Conservation (phyloP, 2,329 filamentous ascomycete genomes). For the Macrophomina tecta region DNA sequence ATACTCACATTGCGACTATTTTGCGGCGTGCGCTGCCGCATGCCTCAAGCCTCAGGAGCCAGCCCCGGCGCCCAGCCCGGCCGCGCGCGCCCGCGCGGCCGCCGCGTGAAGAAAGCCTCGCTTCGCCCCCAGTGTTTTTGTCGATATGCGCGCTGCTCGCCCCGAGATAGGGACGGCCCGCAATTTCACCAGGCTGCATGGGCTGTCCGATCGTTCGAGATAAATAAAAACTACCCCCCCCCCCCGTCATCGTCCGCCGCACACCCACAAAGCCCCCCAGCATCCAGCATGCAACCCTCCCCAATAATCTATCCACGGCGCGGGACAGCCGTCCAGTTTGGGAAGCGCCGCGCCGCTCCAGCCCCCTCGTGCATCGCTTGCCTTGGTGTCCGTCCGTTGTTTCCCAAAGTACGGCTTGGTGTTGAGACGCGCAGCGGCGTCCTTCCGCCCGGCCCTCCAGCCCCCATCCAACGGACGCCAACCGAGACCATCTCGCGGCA, state of each 20-base stretch:
- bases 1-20: conserved; percentile 2
- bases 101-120: conserved; percentile 23
- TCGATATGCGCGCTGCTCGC: conserved; percentile 24
- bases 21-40: conserved; percentile 6
- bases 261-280: conserved; percentile 17
- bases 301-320: conserved; percentile 24
- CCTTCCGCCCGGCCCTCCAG: conserved; percentile 20
- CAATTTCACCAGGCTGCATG: conserved; percentile 28
- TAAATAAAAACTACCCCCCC: conserved; percentile 20
- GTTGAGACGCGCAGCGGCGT: conserved; percentile 26
- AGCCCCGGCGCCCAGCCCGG: conserved; percentile 24
- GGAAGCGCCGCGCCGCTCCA: conserved; percentile 23
- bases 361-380: conserved; percentile 12
- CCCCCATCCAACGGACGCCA: conserved; percentile 7
- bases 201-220: conserved; percentile 28
- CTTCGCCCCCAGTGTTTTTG: conserved; percentile 18
- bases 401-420: conserved; percentile 5
- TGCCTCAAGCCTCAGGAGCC: conserved; percentile 21
- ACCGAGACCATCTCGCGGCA: conserved; percentile 3
- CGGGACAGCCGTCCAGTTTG: conserved; percentile 20
- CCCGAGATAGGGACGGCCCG: conserved; percentile 25
- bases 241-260: conserved; percentile 21
- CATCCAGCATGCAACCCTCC: conserved; percentile 4
- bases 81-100: not conserved
- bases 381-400: not conserved